A percentile compares a stretch with the other conserved stretches of the same genome.
These are phyloP conservation scores for Borovskyia barvae DNA, from an alignment of 208 protist species.

Conservation along the genomic window DNA sequence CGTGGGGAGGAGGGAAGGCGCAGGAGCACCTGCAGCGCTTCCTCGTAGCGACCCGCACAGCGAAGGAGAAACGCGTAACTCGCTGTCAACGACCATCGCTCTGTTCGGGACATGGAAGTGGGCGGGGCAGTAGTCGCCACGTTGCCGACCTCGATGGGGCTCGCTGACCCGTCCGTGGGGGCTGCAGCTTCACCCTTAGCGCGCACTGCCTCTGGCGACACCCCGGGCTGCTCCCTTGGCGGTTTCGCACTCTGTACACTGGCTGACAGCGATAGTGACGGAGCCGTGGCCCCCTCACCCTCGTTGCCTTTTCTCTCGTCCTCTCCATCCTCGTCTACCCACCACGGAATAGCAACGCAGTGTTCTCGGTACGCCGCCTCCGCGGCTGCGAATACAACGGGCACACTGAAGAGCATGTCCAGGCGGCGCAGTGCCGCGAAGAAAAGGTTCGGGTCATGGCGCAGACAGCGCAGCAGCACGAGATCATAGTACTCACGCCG, in stretches of 20 bases:
- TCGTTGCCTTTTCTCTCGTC: not conserved
- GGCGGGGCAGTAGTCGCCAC: not conserved
- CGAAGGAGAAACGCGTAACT: constrained; percentile 55
- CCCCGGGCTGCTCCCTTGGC: too few species aligned
- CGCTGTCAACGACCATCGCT: constrained; percentile 42
- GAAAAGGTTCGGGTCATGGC: constrained; percentile 34
- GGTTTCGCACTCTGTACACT: too few species aligned
- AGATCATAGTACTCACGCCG: constrained; percentile 66
- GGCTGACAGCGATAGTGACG: not conserved
- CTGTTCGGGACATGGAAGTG: constrained; percentile 20
- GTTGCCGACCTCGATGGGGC: not conserved
- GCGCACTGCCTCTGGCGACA: not conserved
- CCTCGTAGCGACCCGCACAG: constrained; percentile 38
- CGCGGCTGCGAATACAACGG: constrained; percentile 35
- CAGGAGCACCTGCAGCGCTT: constrained; percentile 65
- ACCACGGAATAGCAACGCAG: constrained; percentile 17
- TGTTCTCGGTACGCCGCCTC: constrained; percentile 38
- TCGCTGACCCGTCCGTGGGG: not conserved
- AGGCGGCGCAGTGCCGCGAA: constrained; percentile 24
- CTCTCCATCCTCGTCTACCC: constrained; percentile 5
- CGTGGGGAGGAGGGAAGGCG: constrained; percentile 32
- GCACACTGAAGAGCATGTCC: constrained; percentile 24
- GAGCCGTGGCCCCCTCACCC: not conserved
- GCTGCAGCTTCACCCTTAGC: not conserved
- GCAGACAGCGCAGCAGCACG: constrained; percentile 58